phyloP scores from a whole-genome alignment of 2,329 filamentous ascomycete genomes.

The Cytospora schulzeri region DNA sequence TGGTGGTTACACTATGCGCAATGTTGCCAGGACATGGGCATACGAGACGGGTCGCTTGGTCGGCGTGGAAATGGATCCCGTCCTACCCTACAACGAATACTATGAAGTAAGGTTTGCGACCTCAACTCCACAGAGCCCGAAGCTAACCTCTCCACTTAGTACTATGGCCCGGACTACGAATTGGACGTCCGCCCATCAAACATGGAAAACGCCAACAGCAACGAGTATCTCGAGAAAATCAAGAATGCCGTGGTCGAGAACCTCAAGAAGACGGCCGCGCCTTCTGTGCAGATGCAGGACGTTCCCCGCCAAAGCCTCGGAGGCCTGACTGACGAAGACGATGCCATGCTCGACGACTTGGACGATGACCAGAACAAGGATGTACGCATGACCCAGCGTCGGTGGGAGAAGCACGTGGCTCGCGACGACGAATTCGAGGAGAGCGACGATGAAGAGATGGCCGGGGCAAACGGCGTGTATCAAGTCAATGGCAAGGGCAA shows the following conservation, averaged over 20 bases:
- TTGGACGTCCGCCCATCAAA: slow-evolving; percentile 87
- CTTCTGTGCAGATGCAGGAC: slow-evolving; percentile 90
- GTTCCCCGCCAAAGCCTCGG: slow-evolving; percentile 64
- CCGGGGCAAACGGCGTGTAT: slow-evolving; percentile 70
- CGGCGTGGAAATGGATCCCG: slow-evolving; percentile 75
- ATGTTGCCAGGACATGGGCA: slow-evolving; percentile 95
- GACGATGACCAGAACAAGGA: slow-evolving; percentile 90
- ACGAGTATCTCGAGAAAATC: slow-evolving; percentile 79
- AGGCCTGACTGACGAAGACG: slow-evolving; percentile 64
- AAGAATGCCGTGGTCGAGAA: slow-evolving; percentile 83
- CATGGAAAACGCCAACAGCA: slow-evolving; percentile 88
- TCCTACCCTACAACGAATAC: slow-evolving; percentile 96
- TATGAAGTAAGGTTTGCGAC: slow-evolving; percentile 63
- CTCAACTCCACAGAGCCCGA: not conserved
- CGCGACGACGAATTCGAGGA: slow-evolving; percentile 82
- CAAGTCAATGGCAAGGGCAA: slow-evolving; percentile 50
- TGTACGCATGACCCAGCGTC: slow-evolving; percentile 75
- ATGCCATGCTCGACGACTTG: slow-evolving; percentile 65
- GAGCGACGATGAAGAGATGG: slow-evolving; percentile 86
- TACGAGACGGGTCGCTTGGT: slow-evolving; percentile 93
- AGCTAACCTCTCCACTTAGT: slow-evolving; percentile 53
- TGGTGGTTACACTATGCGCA: slow-evolving; percentile 95
- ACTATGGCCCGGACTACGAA: slow-evolving; percentile 88
- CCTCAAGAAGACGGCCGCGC: slow-evolving; percentile 80
- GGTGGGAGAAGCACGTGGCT: slow-evolving; percentile 77